Conservation (phyloP, 495 filamentous ascomycete genomes). For the Neurospora sublineolata region DNA sequence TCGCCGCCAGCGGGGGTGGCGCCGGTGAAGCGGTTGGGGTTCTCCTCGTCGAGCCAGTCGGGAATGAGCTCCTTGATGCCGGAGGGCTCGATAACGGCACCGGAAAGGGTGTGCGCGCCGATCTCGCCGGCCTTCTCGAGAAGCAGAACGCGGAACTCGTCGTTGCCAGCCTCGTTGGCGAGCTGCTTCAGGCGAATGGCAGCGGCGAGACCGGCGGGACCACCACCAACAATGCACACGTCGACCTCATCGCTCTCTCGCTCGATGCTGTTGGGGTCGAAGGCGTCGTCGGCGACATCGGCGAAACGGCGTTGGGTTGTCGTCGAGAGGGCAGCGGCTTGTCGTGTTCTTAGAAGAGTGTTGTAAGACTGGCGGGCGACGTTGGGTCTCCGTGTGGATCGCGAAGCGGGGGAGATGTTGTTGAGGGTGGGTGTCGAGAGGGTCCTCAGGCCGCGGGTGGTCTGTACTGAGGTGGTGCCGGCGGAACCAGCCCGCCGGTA, state of each 20-base stretch:
- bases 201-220: conserved; percentile 82
- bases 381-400: neutral
- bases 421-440: conserved; percentile 7
- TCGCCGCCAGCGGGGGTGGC: conserved; percentile 73
- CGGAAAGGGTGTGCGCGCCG: conserved; percentile 89
- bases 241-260: conserved; percentile 89
- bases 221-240: conserved; percentile 92
- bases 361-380: neutral
- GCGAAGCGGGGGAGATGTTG: conserved; percentile 4
- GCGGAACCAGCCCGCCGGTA: conserved; percentile 16
- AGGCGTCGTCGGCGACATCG: conserved; percentile 41
- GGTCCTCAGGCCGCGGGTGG: conserved; percentile 7
- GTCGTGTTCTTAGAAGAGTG: neutral
- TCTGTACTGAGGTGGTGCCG: conserved; percentile 3
- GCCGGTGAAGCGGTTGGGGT: conserved; percentile 71
- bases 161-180: conserved; percentile 89
- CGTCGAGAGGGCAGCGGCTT: conserved; percentile 11
- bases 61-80: conserved; percentile 85
- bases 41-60: conserved; percentile 83
- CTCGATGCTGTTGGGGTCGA: conserved; percentile 63
- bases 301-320: conserved; percentile 40
- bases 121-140: conserved; percentile 94
- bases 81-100: conserved; percentile 86
- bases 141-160: conserved; percentile 85
- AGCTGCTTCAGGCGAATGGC: conserved; percentile 94